Conservation (phyloP, 2,329 filamentous ascomycete genomes). For the Ascochyta lentis region DNA sequence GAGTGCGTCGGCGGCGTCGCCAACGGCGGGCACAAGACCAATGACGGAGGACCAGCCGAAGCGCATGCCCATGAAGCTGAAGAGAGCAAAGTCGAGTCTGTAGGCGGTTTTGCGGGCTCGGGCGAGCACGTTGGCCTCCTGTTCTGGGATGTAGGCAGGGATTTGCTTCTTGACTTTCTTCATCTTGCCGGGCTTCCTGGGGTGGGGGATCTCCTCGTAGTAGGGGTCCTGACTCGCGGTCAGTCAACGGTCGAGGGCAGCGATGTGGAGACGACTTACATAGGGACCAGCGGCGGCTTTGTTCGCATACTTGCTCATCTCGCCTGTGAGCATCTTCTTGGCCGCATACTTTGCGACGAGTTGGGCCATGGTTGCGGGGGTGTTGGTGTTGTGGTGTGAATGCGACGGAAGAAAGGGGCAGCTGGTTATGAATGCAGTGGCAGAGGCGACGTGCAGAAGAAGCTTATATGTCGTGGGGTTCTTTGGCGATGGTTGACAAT, state of each 20-base stretch:
- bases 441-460: constrained; percentile 10
- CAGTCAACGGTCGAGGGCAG: constrained; percentile 2
- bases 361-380: constrained; percentile 50
- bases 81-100: constrained; percentile 81
- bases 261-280: constrained; percentile 40
- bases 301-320: constrained; percentile 56
- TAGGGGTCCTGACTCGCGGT: constrained; percentile 75
- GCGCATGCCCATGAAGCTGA: constrained; percentile 78
- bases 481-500: constrained; percentile 14
- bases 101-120: constrained; percentile 87
- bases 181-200: constrained; percentile 72
- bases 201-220: constrained; percentile 81
- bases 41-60: constrained; percentile 92
- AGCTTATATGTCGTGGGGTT: constrained; percentile 28
- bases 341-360: constrained; percentile 57
- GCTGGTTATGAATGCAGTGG: constrained; percentile 10
- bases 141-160: constrained; percentile 79
- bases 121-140: constrained; percentile 83
- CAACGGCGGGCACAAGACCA: constrained; percentile 81
- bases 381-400: background rate
- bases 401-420: constrained; percentile 6
- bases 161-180: constrained; percentile 87
- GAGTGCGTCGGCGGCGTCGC: constrained; percentile 51
- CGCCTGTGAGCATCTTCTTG: constrained; percentile 56
- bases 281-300: constrained; percentile 52